Conservation (phyloP, 805 yeast genomes). For the Candida maesae region DNA sequence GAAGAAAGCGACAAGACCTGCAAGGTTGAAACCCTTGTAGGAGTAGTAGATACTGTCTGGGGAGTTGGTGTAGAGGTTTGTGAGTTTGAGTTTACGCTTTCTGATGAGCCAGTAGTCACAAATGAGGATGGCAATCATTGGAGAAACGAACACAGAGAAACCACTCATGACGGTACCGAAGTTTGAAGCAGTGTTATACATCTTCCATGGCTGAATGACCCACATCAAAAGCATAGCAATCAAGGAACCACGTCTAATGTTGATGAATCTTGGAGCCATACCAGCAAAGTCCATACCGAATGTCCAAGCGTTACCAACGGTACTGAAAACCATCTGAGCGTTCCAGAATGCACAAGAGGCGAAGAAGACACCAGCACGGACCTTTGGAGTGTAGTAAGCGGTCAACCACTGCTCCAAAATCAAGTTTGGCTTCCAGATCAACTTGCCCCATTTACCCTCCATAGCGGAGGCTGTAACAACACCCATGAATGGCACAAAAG, state of each 20-base stretch:
- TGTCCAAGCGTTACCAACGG: constrained; percentile 25
- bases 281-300: constrained; percentile 30
- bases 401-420: constrained; percentile 36
- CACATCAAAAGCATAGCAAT: constrained; percentile 28
- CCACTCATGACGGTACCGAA: constrained; percentile 33
- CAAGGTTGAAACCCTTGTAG: constrained; percentile 40
- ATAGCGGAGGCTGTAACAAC: constrained; percentile 35
- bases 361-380: constrained; percentile 39
- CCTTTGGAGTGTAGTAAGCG: constrained; percentile 29
- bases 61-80: constrained; percentile 31
- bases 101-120: constrained; percentile 38
- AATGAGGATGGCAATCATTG: constrained; percentile 34
- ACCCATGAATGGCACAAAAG: constrained; percentile 37
- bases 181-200: constrained; percentile 30
- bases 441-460: constrained; percentile 30
- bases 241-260: constrained; percentile 35
- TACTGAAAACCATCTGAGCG: constrained; percentile 9
- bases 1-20: constrained; percentile 37
- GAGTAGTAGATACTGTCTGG: constrained; percentile 32
- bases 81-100: constrained; percentile 30
- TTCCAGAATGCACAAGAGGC: constrained; percentile 13
- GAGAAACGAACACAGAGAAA: constrained; percentile 34
- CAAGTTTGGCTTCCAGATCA: constrained; percentile 35
- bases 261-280: constrained; percentile 20
- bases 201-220: constrained; percentile 35